Evolutionary conservation across 2,329 filamentous ascomycete genomes (phyloP).

Genomic region (Verticillium isaacii): DNA sequence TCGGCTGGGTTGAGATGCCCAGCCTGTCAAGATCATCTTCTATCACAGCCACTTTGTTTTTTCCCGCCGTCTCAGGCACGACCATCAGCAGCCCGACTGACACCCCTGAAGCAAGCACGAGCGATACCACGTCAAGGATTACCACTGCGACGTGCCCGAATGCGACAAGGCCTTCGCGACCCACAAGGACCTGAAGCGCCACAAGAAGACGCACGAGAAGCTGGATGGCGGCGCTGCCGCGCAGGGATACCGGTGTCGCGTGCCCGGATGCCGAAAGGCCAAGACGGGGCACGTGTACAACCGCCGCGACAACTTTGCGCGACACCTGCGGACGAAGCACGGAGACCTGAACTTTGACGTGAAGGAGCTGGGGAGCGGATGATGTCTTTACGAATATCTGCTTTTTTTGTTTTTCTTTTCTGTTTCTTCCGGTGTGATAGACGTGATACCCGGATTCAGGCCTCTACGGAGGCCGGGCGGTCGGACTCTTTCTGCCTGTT

Average conservation of each 20-base stretch:
- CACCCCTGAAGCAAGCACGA: conserved; percentile 13
- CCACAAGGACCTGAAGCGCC: conserved; percentile 20
- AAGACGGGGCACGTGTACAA: conserved; percentile 19
- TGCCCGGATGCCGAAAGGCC: conserved; percentile 19
- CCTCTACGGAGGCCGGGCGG: background rate
- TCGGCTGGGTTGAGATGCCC: background rate
- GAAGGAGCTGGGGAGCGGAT: conserved; percentile 1
- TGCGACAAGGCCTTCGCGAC: conserved; percentile 18
- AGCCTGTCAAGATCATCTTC: background rate
- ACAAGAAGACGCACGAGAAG: conserved; percentile 13
- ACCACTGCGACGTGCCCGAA: conserved; percentile 10
- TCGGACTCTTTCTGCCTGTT: background rate
- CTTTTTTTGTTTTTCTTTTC: background rate
- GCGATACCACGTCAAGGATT: conserved; percentile 17
- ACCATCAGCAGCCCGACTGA: conserved; percentile 1
- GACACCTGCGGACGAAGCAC: conserved; percentile 18
- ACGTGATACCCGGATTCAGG: background rate
- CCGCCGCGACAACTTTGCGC: conserved; percentile 19
- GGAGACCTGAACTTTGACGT: conserved; percentile 10
- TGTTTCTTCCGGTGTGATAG: background rate
- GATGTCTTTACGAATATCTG: background rate
- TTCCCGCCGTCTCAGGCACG: background rate
- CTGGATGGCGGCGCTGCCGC: conserved; percentile 12
- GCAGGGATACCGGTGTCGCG: conserved; percentile 16
- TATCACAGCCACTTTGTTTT: background rate